These are phyloP conservation scores for Phytophthora brassicae DNA, from an alignment of 352 stramenopile species.

Conservation along the genomic window DNA sequence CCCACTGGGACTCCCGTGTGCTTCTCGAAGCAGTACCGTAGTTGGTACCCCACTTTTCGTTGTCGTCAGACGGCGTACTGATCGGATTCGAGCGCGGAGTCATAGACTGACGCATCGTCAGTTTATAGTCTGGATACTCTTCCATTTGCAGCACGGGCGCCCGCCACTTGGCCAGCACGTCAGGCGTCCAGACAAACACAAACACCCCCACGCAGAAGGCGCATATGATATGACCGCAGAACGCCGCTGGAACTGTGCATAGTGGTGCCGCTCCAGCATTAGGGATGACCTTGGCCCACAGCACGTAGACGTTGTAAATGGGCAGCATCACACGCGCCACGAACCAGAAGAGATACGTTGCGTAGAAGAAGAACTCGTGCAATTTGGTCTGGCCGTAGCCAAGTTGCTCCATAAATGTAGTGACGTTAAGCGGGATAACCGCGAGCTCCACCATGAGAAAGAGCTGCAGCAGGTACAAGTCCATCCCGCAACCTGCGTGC, in stretches of 20 bases:
- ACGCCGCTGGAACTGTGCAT: slow-evolving; percentile 63
- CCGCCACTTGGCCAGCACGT: slow-evolving; percentile 77
- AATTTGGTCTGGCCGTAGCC: slow-evolving; percentile 62
- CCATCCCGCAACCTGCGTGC: slow-evolving; percentile 66
- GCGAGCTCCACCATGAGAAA: slow-evolving; percentile 87
- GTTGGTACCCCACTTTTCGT: slow-evolving; percentile 22
- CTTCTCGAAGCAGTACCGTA: slow-evolving; percentile 43
- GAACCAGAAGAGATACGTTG: slow-evolving; percentile 80
- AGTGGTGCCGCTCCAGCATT: slow-evolving; percentile 37
- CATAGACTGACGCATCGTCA: slow-evolving; percentile 77
- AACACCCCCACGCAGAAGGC: slow-evolving; percentile 83
- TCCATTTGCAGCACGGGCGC: slow-evolving; percentile 64
- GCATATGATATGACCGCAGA: slow-evolving; percentile 82
- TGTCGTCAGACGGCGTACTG: slow-evolving; percentile 27
- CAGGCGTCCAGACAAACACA: slow-evolving; percentile 82
- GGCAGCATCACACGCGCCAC: slow-evolving; percentile 70
- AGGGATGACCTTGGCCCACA: slow-evolving; percentile 77
- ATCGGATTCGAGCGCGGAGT: slow-evolving; percentile 67
- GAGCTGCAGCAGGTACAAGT: slow-evolving; percentile 78
- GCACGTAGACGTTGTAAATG: slow-evolving; percentile 79
- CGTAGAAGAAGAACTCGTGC: slow-evolving; percentile 72
- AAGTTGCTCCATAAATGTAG: slow-evolving; percentile 79
- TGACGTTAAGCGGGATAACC: slow-evolving; percentile 80
- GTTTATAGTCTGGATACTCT: slow-evolving; percentile 79
- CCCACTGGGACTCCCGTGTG: slow-evolving; percentile 32